These are phyloP conservation scores for Phytophthora constricta DNA, from an alignment of 352 stramenopile species.

Conservation along the genomic window DNA sequence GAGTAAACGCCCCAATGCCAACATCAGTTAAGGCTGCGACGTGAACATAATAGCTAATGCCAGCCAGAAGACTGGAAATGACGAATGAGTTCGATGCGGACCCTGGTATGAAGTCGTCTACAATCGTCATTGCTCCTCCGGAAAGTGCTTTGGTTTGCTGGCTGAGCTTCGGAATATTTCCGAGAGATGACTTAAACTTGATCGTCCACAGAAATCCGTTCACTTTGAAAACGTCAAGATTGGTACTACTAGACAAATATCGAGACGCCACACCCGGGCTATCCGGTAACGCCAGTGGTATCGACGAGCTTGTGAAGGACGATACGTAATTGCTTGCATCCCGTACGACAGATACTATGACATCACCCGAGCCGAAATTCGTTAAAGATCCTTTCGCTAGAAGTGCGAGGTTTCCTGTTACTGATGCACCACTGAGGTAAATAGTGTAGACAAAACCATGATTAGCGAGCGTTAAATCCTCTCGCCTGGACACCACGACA, in stretches of 20 bases:
- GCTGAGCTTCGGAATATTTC: constrained; percentile 59
- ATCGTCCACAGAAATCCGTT: constrained; percentile 85
- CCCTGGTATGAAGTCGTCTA: constrained; percentile 51
- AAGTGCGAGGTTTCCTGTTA: constrained; percentile 44
- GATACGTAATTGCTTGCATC: constrained; percentile 41
- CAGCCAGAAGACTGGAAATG: constrained; percentile 59
- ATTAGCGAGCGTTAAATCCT: constrained; percentile 44
- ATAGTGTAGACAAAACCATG: constrained; percentile 78
- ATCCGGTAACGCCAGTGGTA: constrained; percentile 54
- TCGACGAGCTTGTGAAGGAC: constrained; percentile 43
- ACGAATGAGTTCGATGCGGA: constrained; percentile 45
- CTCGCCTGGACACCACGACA: constrained; percentile 62
- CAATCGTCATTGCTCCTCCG: constrained; percentile 39
- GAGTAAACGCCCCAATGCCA: constrained; percentile 56
- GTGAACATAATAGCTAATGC: constrained; percentile 72
- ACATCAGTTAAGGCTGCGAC: constrained; percentile 68
- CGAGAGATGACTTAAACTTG: constrained; percentile 82
- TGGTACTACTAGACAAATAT: constrained; percentile 45
- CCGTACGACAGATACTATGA: constrained; percentile 39
- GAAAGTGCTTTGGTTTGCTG: constrained; percentile 28
- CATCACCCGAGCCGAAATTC: constrained; percentile 39
- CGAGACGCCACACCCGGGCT: constrained; percentile 31
- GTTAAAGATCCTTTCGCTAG: constrained; percentile 25
- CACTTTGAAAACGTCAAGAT: constrained; percentile 70
- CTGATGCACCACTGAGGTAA: constrained; percentile 67